Evolutionary conservation across 1,139 yeast genomes (phyloP).

Genomic region (Geotrichum cucujoidarum): DNA sequence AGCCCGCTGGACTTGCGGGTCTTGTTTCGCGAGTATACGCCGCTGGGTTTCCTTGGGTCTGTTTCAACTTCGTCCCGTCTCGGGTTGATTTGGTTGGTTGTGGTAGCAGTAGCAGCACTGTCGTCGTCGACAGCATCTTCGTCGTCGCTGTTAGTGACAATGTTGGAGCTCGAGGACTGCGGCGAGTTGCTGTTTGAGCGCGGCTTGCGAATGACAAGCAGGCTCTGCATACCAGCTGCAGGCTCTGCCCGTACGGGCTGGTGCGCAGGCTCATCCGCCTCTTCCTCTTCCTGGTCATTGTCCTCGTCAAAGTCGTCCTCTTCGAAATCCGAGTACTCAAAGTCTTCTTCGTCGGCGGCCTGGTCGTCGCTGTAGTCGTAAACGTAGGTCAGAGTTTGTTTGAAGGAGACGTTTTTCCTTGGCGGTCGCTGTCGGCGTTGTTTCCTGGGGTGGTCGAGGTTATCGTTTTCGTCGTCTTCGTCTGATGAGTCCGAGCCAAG

Average conservation of each 20-base stretch:
- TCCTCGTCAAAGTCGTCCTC: slow-evolving; percentile 5
- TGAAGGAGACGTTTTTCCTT: slow-evolving; percentile 28
- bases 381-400: slow-evolving; percentile 27
- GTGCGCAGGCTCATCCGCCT: not conserved
- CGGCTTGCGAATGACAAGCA: slow-evolving; percentile 5
- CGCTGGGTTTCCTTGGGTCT: not conserved
- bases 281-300: not conserved
- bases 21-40: not conserved
- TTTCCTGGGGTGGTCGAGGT: slow-evolving; percentile 1
- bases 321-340: slow-evolving; percentile 22
- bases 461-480: not conserved
- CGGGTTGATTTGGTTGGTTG: too few relatives aligned
- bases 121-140: not conserved
- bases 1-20: not conserved
- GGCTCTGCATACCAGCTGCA: not conserved
- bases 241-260: not conserved
- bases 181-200: slow-evolving; percentile 10
- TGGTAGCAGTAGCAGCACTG: too few relatives aligned
- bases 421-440: not conserved
- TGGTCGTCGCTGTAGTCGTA: slow-evolving; percentile 26
- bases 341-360: slow-evolving; percentile 27
- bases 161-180: slow-evolving; percentile 6
- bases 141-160: slow-evolving; percentile 10
- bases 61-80: not conserved
- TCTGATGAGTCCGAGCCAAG: not conserved